These are phyloP conservation scores for Penicillium turbatum DNA, from an alignment of 495 filamentous ascomycete species.

Conservation along the genomic window DNA sequence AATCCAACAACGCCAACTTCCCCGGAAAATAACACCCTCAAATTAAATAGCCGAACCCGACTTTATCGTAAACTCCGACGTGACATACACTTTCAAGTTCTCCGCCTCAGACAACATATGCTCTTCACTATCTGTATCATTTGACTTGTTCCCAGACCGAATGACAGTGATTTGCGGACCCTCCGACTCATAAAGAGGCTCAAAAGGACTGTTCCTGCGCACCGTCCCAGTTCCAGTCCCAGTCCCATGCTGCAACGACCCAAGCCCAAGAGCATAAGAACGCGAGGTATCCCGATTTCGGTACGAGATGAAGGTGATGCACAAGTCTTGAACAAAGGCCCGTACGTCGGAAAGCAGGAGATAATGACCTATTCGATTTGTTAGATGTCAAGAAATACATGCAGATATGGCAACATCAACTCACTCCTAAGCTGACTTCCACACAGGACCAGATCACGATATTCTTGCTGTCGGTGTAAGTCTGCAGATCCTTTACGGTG, in stretches of 20 bases:
- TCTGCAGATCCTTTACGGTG: conserved; percentile 38
- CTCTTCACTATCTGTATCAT: neutral
- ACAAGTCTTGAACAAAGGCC: conserved; percentile 46
- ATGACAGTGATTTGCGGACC: neutral
- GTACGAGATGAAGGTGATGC: conserved; percentile 23
- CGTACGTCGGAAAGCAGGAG: conserved; percentile 47
- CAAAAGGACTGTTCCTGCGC: neutral
- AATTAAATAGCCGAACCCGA: neutral
- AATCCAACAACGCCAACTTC: too few species aligned
- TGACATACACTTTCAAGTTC: neutral
- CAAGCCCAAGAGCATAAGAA: conserved; percentile 8
- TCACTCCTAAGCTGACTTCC: conserved; percentile 47
- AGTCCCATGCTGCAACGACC: conserved; percentile 4
- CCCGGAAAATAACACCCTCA: neutral
- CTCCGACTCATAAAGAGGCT: neutral
- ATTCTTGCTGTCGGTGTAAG: conserved; percentile 42
- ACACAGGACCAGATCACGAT: conserved; percentile 51
- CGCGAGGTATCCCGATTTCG: conserved; percentile 2
- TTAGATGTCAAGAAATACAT: neutral
- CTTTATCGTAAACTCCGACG: neutral
- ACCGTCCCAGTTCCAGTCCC: neutral
- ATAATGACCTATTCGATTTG: conserved; percentile 35
- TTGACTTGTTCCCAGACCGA: neutral
- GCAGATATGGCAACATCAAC: neutral
- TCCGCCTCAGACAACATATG: neutral